Conservation (phyloP, 495 filamentous ascomycete species). For the Xylaria curta region DNA sequence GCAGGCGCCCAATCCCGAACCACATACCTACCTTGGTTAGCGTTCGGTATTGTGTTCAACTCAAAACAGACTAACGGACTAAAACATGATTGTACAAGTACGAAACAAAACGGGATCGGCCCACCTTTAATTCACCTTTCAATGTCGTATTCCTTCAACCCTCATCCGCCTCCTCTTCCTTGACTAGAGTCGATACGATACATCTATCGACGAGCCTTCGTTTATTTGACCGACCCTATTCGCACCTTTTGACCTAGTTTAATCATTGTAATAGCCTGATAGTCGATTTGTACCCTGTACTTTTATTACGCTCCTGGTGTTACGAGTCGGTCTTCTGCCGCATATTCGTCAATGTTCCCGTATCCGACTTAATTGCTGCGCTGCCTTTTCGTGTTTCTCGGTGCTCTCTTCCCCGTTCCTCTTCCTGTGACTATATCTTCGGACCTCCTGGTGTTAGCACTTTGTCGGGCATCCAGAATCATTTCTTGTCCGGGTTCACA, state of each 20-base stretch:
- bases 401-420: background rate
- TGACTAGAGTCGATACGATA: background rate
- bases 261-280: conserved; percentile 5
- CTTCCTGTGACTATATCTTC: background rate
- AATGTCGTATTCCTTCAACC: conserved; percentile 1
- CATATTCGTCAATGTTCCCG: conserved; percentile 1
- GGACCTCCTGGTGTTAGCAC: background rate
- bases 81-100: background rate
- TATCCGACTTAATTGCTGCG: background rate
- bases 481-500: background rate
- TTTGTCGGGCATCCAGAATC: no score
- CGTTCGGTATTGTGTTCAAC: background rate
- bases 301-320: conserved; percentile 2
- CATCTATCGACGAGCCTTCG: conserved; percentile 7
- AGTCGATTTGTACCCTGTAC: background rate
- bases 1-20: background rate
- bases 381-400: background rate
- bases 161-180: conserved; percentile 1
- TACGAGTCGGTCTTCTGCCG: background rate
- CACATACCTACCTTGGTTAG: conserved; percentile 1
- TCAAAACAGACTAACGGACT: conserved; percentile 2
- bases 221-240: background rate
- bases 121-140: background rate
- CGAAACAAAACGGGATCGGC: background rate
- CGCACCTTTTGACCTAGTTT: conserved; percentile 2